Evolutionary conservation across 176 grass and related monocot genomes (phyloP).

Genomic region (barley (Hordeum vulgare)): MorexV3_pseudomolecules_assembly NC_058523.1:82806507-82807006

Average conservation of each 20-base stretch:
- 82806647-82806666: background rate
- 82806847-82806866: background rate
- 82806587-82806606: conserved; percentile 87
- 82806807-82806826: conserved; percentile 77
- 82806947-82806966: conserved; percentile 70
- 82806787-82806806: conserved; percentile 82
- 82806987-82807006: conserved; percentile 61
- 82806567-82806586: conserved; percentile 85
- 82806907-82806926: background rate
- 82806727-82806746: conserved; percentile 11
- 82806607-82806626: conserved; percentile 91
- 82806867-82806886: background rate
- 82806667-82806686: background rate
- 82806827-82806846: background rate
- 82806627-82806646: conserved; percentile 45
- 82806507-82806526: background rate
- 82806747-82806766: conserved; percentile 68
- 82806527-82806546: conserved; percentile 7
- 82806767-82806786: conserved; percentile 91
- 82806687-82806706: background rate
- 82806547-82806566: conserved; percentile 98
- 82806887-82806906: background rate
- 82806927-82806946: background rate
- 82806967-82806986: conserved; percentile 81
- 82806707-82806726: background rate